phyloP scores from a whole-genome alignment of 2,329 filamentous ascomycete genomes.

The Aureobasidium subglaciale region DNA sequence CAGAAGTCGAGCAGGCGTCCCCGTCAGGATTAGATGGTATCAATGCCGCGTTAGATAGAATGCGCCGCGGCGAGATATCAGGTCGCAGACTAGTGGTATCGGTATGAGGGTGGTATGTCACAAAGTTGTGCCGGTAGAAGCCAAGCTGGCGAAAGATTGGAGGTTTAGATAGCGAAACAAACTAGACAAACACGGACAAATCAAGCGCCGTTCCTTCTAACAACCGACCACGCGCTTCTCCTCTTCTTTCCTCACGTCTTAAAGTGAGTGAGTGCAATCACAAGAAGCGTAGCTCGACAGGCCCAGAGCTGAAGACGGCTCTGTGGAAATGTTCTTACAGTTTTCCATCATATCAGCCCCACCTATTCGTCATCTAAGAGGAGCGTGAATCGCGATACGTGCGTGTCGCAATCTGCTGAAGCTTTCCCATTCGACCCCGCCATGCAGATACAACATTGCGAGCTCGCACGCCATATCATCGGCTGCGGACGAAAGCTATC shows the following conservation, averaged over 20 bases:
- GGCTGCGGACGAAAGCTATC: background rate
- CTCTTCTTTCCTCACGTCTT: too few relatives aligned
- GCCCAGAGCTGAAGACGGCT: too few relatives aligned
- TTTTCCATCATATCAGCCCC: background rate
- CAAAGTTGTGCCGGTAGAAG: background rate
- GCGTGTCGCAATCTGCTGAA: background rate
- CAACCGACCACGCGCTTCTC: background rate
- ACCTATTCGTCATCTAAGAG: background rate
- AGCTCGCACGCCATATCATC: conserved; percentile 7
- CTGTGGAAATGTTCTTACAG: too few relatives aligned
- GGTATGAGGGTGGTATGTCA: conserved; percentile 10
- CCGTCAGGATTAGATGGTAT: conserved; percentile 57
- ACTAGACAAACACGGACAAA: background rate
- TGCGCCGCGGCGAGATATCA: conserved; percentile 59
- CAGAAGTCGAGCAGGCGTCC: conserved; percentile 60
- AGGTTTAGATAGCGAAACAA: background rate
- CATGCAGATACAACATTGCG: background rate
- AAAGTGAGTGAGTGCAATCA: background rate
- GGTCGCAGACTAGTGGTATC: conserved; percentile 62
- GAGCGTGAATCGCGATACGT: background rate
- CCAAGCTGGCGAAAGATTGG: background rate
- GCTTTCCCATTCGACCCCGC: background rate
- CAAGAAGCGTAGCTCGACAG: background rate
- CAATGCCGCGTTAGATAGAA: conserved; percentile 59
- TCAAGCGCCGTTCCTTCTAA: background rate